phyloP scores from a whole-genome alignment of 2,329 filamentous ascomycete genomes.

The Paecilomyces sp. region DNA sequence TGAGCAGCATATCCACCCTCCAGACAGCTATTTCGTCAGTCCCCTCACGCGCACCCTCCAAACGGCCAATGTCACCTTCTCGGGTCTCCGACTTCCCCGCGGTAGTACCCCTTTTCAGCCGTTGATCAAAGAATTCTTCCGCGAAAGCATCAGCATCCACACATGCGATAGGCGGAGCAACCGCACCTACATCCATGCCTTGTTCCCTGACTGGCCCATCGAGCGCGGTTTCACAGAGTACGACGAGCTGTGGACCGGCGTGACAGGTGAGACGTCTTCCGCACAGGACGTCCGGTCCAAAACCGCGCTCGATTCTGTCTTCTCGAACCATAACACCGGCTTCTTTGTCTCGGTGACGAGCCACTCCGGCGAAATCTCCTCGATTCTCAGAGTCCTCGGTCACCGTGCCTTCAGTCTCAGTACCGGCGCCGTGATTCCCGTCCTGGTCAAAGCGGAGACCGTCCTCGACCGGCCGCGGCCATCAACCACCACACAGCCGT shows the following conservation, averaged over 20 bases:
- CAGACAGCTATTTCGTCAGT: constrained; percentile 48
- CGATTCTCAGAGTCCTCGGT: constrained; percentile 39
- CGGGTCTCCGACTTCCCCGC: constrained; percentile 36
- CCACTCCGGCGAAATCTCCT: constrained; percentile 52
- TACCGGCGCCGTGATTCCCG: constrained; percentile 45
- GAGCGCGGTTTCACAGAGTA: constrained; percentile 47
- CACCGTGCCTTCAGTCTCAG: constrained; percentile 40
- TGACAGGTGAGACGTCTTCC: constrained; percentile 40
- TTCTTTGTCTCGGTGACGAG: constrained; percentile 48
- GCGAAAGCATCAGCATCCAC: constrained; percentile 53
- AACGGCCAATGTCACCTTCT: constrained; percentile 50
- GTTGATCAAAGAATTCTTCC: constrained; percentile 49
- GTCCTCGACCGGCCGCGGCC: constrained; percentile 4
- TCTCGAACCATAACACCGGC: constrained; percentile 31
- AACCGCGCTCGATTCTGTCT: constrained; percentile 46
- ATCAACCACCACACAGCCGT: constrained; percentile 16
- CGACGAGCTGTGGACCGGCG: constrained; percentile 48
- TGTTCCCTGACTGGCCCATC: constrained; percentile 44
- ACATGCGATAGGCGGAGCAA: constrained; percentile 52
- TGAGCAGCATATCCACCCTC: constrained; percentile 42
- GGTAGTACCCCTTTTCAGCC: constrained; percentile 40
- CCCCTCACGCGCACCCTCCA: constrained; percentile 51
- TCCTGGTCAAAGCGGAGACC: constrained; percentile 40
- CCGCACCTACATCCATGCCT: constrained; percentile 38
- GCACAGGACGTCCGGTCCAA: constrained; percentile 41